These are phyloP conservation scores for Clonostachys solani DNA, from an alignment of 2,329 filamentous ascomycete genomes.

Conservation along the genomic window DNA sequence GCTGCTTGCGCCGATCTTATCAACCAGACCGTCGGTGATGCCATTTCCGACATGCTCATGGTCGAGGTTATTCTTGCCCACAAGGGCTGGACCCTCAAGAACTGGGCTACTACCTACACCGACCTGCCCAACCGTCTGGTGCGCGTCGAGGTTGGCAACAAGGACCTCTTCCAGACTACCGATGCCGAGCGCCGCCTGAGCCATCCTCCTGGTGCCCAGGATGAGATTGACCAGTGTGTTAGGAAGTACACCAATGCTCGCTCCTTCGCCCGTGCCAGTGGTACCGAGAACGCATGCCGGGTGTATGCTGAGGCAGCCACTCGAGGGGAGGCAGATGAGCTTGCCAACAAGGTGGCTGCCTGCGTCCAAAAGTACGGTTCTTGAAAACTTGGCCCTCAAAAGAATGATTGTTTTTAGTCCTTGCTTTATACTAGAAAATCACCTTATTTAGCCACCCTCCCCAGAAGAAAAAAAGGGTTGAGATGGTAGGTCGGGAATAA, in stretches of 20 bases:
- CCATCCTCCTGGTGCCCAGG: conserved; percentile 74
- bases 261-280: conserved; percentile 86
- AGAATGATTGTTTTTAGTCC: neutral
- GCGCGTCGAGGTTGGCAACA: conserved; percentile 83
- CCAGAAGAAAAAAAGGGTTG: no score
- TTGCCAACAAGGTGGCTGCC: conserved; percentile 77
- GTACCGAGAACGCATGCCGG: conserved; percentile 92
- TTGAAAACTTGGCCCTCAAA: neutral
- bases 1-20: conserved; percentile 83
- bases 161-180: conserved; percentile 84
- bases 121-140: conserved; percentile 96
- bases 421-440: neutral
- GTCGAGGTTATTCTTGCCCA: conserved; percentile 95
- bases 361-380: conserved; percentile 59
- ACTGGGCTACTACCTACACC: conserved; percentile 90
- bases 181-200: conserved; percentile 88
- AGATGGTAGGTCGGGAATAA: no score
- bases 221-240: conserved; percentile 81
- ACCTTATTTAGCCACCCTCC: neutral
- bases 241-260: conserved; percentile 88
- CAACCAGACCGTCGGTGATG: conserved; percentile 97
- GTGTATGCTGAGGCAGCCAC: conserved; percentile 95
- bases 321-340: conserved; percentile 82
- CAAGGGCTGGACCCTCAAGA: conserved; percentile 84
- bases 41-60: conserved; percentile 90